Evolutionary conservation across 208 protist species (phyloP), one percentile per base, ranked within the genome.

Genomic region (Borovskyia barvae): DNA sequence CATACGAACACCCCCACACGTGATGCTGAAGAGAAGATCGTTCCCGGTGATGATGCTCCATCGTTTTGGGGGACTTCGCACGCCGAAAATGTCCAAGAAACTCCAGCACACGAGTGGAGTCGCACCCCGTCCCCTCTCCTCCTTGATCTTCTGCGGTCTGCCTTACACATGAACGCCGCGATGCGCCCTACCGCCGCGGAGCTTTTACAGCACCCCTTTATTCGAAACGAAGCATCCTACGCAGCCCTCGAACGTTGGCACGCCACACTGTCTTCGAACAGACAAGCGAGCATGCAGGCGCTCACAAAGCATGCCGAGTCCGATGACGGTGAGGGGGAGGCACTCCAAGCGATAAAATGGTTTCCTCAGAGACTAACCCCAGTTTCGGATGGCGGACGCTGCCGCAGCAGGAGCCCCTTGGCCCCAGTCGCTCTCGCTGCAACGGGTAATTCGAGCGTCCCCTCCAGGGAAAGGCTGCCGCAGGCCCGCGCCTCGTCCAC

Each of bases 151-250:
- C 29, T 94, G 6, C 49, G 71, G 30, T 66, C 45, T 37, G 76
- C 69, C 45, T 72, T 94, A 58, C 58, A 51, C 37, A 61, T 85
- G 24, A 75, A 88, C 36, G 48, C 65, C n/a, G 54, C 66, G n/a
- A 51, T 35, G 24, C 80, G 88, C 3, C 80, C 78, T 1, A 68
- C 65, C 1, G 77, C 85, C 6, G 42, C 58, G 12, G 77, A 92
- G 56, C 74, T 91, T 33, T 73, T 92, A 49, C 72, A 69, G 57
- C 88, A 95, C 55, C 84, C 88, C 11, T 92, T 92, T 37, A 92
- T 95, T 48, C 66, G 66, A 6, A 68, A 60, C 15, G 64, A 70
- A 20, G 29, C 24, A 33, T 58, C 53, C 0, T 11, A 40, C 0
- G 52, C 19, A 3, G 62, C 60, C 15, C 51, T 87, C 22, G 36